Conservation (phyloP, 176 grass and related monocot genomes). For the Tillandsia leiboldiana region DNA sequence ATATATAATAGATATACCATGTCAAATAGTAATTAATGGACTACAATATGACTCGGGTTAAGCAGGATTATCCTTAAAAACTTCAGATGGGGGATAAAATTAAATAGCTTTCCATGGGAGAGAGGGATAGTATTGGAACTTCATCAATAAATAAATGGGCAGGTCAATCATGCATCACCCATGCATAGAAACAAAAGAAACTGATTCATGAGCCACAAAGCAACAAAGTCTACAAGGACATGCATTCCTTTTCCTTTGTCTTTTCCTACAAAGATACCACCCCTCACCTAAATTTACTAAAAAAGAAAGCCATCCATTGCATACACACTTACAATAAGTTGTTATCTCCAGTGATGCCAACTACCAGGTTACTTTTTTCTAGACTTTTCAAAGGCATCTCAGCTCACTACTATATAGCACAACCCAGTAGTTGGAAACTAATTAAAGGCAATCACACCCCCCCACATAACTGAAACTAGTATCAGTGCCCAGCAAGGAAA, state of each 20-base stretch:
- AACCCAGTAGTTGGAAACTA: constrained; percentile 5
- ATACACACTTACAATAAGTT: constrained; percentile 8
- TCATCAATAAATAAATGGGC: neutral
- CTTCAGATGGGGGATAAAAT: neutral
- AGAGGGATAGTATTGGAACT: neutral
- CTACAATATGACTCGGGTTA: too few species aligned
- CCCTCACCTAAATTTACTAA: constrained; percentile 21
- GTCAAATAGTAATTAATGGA: too few species aligned
- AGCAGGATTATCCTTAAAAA: neutral
- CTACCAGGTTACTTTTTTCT: constrained; percentile 13
- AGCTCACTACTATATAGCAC: neutral
- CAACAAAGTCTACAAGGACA: constrained; percentile 19
- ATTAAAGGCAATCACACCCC: neutral
- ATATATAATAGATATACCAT: too few species aligned
- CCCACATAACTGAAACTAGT: neutral
- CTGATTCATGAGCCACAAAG: constrained; percentile 29
- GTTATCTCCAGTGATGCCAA: constrained; percentile 17
- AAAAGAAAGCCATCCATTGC: constrained; percentile 9
- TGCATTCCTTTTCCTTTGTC: constrained; percentile 8
- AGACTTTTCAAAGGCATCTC: neutral
- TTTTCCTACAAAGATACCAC: constrained; percentile 23
- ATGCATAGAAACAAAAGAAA: constrained; percentile 23
- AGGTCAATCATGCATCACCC: constrained; percentile 22
- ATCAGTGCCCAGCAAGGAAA: neutral
- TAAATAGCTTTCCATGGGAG: neutral